Evolutionary conservation across 768 basidiomycete genomes (phyloP), one percentile per base, ranked within the genome.

Genomic region (Boletus vermiculosoides): DNA sequence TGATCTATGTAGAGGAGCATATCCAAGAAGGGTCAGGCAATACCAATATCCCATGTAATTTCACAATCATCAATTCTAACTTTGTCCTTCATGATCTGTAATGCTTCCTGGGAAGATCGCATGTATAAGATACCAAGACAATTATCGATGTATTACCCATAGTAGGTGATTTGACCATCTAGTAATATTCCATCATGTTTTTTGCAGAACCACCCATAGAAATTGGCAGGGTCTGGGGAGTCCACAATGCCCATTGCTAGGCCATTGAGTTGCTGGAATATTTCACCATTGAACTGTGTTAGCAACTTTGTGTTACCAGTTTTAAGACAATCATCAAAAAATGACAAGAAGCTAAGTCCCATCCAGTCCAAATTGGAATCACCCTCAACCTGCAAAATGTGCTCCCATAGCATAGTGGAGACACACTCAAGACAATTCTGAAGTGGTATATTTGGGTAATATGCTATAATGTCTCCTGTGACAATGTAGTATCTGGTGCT

Each of bases 201-300:
- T 25, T 45, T 4, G 3, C 13, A 45, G 23, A 8, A 25, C 44
- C 44, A 45, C 0, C 51, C 42, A 5, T 60, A 60, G 3, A 60
- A 44, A 23, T 60, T 60, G 0, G 59, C 52, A 4, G 57, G 59
- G 15, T 60, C 59, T 1, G 55, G 59, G 0, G 44, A 54, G n/a
- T 57, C 55, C 2, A 52, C 44, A 1, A 60, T 48, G 1, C 52
- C 55, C 59, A 60, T 60, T 0, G 59, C 55, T 0, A 60, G 41
- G 1, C 59, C 55, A 2, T 44, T 44, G 4, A 44, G 8, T 44
- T 44, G 23, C 42, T 44, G 23, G 42, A 15, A 25, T 5, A 44
- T 5, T 8, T 8, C 0, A 1, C 42, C 13, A 8, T 25, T 2
- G 5, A 44, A 44, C 23, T 44, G 42, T 16, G 42, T 44, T 0